Evolutionary conservation across 23 red algal genomes (phyloP), one percentile per base, ranked within the genome.

Genomic region (Gracilaria vermiculophylla): DNA sequence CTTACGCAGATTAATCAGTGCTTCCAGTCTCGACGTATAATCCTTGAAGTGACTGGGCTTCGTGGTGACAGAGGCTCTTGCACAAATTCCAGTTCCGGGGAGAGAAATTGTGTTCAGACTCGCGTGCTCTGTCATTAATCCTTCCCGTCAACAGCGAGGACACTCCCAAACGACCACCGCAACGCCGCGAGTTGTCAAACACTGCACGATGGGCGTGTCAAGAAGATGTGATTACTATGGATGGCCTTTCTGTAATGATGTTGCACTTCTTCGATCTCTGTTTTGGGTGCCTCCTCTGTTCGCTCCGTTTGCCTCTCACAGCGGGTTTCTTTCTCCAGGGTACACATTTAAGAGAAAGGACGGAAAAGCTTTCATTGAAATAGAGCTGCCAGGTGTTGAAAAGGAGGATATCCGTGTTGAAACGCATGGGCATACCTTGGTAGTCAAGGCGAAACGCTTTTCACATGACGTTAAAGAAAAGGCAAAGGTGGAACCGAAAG

Each of bases 301-400:
- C 3, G 12, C 67, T 4, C 4, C 3, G 0, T 73, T 28, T 6
- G 28, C 20, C 47, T 39, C 12, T 20, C 67, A 48, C 3, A 48
- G 36, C 42, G 67, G 67, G 23, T 47, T 73, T 5, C 42, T 44
- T 5, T 73, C 9, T 24, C 81, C 81, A 24, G 47, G 57, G 21
- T 85, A 85, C 35, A 37, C 81, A 41, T 71, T 67, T 24, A 62
- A 69, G 24, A 53, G 81, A 21, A 47, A 62, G 58, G 64, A 72
- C 28, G 58, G 48, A 1, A 66, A 53, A 9, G 81, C 62, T 7
- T 85, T 85, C 48, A 48, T 85, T 62, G 81, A 85, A 41, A 66
- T 85, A 42, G 81, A 85, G 29, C 62, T 85, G 21, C 81, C 81
- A 2, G 81, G 81, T 15, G 81, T 85, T 39, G 81, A 43, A 36